These are phyloP conservation scores for Yamadazyma taylorii DNA, from an alignment of 1,139 yeast species.

Conservation along the genomic window DNA sequence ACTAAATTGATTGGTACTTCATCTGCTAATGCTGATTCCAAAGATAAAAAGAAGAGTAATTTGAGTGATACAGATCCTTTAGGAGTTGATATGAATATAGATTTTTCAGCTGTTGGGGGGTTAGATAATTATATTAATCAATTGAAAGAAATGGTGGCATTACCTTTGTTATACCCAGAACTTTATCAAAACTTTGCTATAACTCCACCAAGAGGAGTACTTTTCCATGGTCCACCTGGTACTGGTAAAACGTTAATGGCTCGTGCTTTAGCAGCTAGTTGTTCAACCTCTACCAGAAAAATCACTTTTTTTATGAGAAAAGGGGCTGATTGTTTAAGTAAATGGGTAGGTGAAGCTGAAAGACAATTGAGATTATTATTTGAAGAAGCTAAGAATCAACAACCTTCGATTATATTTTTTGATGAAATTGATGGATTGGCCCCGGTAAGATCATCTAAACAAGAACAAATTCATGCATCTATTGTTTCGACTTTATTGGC, in stretches of 20 bases:
- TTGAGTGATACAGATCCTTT: slow-evolving; percentile 93
- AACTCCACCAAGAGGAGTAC: slow-evolving; percentile 96
- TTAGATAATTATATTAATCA: slow-evolving; percentile 87
- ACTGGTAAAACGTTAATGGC: slow-evolving; percentile 99
- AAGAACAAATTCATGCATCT: slow-evolving; percentile 97
- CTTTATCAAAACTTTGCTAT: slow-evolving; percentile 85
- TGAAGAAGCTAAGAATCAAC: slow-evolving; percentile 95
- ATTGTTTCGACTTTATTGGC: slow-evolving; percentile 94
- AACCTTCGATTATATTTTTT: slow-evolving; percentile 92
- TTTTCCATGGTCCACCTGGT: slow-evolving; percentile 99
- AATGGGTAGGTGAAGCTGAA: slow-evolving; percentile 99
- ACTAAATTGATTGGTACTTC: slow-evolving; percentile 33
- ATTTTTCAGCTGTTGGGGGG: slow-evolving; percentile 90
- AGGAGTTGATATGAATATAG: slow-evolving; percentile 91
- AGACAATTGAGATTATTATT: slow-evolving; percentile 85
- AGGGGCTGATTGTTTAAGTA: slow-evolving; percentile 96
- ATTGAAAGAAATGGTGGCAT: slow-evolving; percentile 93
- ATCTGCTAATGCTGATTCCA: slow-evolving; percentile 32
- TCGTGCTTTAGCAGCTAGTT: slow-evolving; percentile 92
- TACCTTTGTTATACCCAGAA: slow-evolving; percentile 93
- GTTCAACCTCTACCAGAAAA: slow-evolving; percentile 77
- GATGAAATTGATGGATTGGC: slow-evolving; percentile 99
- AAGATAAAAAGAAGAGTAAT: slow-evolving; percentile 56
- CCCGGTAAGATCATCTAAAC: slow-evolving; percentile 94
- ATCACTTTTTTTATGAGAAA: slow-evolving; percentile 97